Percentiles rank a stretch among this genome's conserved stretches.
Conservation (phyloP, 768 basidiomycete species). For the Lentinula raphanica region DNA sequence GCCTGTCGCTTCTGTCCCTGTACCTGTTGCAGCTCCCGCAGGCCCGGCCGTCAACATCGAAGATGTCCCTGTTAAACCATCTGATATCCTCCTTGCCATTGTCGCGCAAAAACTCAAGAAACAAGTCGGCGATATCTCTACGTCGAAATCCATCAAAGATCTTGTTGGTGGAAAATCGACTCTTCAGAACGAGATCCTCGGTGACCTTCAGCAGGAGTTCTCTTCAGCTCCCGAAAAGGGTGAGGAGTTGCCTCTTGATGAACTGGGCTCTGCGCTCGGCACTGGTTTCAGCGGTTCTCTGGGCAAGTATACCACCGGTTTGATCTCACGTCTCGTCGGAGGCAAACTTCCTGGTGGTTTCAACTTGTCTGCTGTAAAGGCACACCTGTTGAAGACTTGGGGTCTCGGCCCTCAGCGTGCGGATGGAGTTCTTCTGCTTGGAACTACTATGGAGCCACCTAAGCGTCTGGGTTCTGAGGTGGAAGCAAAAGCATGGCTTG, state of each 20-base stretch:
- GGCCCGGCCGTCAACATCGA: constrained; percentile 73
- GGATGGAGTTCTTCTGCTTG: constrained; percentile 86
- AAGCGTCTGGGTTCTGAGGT: constrained; percentile 88
- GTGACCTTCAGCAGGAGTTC: constrained; percentile 95
- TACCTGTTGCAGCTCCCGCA: constrained; percentile 42
- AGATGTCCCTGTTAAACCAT: constrained; percentile 86
- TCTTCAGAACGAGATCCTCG: constrained; percentile 96
- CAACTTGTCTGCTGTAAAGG: constrained; percentile 87
- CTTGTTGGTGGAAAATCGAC: constrained; percentile 98
- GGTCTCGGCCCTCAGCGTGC: constrained; percentile 88
- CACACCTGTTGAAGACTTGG: constrained; percentile 88
- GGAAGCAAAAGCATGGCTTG: constrained; percentile 93
- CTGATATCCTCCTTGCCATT: constrained; percentile 81
- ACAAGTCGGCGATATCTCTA: constrained; percentile 78
- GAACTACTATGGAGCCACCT: constrained; percentile 87
- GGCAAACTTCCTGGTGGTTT: constrained; percentile 99
- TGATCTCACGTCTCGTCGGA: constrained; percentile 87
- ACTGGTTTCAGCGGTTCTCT: constrained; percentile 80
- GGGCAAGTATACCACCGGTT: constrained; percentile 89
- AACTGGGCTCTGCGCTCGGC: constrained; percentile 81
- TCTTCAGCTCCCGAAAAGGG: constrained; percentile 94
- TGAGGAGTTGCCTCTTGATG: constrained; percentile 94
- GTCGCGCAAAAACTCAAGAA: constrained; percentile 99
- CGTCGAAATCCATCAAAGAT: constrained; percentile 95
- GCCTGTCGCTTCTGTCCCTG: constrained; percentile 40